Conservation (phyloP, 2,329 filamentous ascomycete species). For the Penicillium decumbens region DNA sequence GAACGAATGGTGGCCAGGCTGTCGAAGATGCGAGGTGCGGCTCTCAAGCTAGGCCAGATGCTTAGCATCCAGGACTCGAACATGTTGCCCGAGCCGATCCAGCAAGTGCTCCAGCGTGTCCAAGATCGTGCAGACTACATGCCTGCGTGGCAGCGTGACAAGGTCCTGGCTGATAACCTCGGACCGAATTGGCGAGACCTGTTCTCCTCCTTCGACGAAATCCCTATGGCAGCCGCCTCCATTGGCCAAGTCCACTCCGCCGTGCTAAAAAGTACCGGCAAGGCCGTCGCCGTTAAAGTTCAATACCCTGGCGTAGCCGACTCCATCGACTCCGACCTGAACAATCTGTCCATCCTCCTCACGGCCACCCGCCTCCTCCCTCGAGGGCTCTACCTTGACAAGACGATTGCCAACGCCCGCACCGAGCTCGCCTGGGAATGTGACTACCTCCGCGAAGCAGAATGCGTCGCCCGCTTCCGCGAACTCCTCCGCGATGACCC, state of each 20-base stretch:
- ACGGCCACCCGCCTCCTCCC: conserved; percentile 86
- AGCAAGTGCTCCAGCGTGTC: conserved; percentile 85
- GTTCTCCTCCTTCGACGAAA: conserved; percentile 80
- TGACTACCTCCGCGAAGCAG: conserved; percentile 85
- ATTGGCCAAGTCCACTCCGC: conserved; percentile 95
- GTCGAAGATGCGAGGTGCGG: conserved; percentile 92
- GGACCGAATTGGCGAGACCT: conserved; percentile 79
- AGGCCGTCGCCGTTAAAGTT: conserved; percentile 86
- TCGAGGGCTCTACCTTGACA: conserved; percentile 88
- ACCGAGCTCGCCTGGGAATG: conserved; percentile 95
- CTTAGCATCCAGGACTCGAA: conserved; percentile 97
- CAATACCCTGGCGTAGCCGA: conserved; percentile 95
- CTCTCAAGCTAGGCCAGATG: conserved; percentile 96
- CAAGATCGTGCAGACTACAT: conserved; percentile 98
- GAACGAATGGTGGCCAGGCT: conserved; percentile 88
- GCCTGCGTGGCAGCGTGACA: conserved; percentile 87
- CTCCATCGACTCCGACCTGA: conserved; percentile 94
- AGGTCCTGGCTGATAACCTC: conserved; percentile 72
- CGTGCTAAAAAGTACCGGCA: conserved; percentile 67
- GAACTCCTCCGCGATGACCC: conserved; percentile 71
- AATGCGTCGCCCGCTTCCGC: conserved; percentile 71
- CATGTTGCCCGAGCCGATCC: conserved; percentile 81
- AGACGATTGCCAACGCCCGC: conserved; percentile 93
- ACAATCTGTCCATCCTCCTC: conserved; percentile 84
- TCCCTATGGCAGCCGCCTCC: conserved; percentile 88